These are phyloP conservation scores for Pseudotulostoma volvatum DNA, from an alignment of 495 filamentous ascomycete genomes.

Conservation along the genomic window DNA sequence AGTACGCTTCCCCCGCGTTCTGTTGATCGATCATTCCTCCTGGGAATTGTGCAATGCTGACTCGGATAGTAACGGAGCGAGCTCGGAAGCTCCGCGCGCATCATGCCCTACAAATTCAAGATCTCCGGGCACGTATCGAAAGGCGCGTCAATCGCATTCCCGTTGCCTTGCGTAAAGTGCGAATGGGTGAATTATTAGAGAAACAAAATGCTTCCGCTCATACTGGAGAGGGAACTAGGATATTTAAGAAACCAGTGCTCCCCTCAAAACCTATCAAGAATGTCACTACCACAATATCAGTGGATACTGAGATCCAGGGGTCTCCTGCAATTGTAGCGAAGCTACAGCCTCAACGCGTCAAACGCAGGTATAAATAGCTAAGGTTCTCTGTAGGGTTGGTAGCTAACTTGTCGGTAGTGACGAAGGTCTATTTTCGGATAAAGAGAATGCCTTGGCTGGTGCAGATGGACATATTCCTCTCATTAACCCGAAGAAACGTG, in stretches of 20 bases:
- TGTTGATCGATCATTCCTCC: not conserved
- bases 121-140: conserved; percentile 72
- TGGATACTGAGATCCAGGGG: conserved; percentile 2
- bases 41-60: not conserved
- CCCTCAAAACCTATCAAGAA: conserved; percentile 19
- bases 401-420: conserved; percentile 26
- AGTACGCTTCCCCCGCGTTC: conserved; percentile 30
- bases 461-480: conserved; percentile 23
- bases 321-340: conserved; percentile 7
- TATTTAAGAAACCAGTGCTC: conserved; percentile 14
- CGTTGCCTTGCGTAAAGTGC: conserved; percentile 55
- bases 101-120: conserved; percentile 74
- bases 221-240: conserved; percentile 14
- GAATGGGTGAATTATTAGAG: conserved; percentile 65
- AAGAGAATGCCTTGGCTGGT: conserved; percentile 50
- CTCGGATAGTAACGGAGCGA: conserved; percentile 63
- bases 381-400: not conserved
- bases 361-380: conserved; percentile 1
- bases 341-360: conserved; percentile 5
- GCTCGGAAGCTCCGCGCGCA: conserved; percentile 81
- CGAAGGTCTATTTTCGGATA: conserved; percentile 50
- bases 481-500: conserved; percentile 46
- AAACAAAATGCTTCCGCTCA: conserved; percentile 29
- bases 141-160: conserved; percentile 92
- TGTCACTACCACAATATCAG: conserved; percentile 9